Base-by-base conservation (phyloP, 768 basidiomycete genomes). In the Pisolithus albus region DNA sequence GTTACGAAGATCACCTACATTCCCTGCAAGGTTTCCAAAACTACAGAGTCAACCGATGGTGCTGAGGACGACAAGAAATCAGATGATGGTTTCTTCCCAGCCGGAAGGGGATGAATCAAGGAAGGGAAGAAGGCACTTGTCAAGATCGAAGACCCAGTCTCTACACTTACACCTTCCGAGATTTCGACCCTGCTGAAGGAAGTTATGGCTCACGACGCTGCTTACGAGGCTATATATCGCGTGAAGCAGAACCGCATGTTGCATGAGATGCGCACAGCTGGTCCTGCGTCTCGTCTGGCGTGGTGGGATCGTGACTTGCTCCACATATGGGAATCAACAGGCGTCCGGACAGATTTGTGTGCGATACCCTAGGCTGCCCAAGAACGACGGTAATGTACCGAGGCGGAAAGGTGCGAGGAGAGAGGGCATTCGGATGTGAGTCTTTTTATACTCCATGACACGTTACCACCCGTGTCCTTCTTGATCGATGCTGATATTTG, bases 341-440 rank as follows among this genome's bases (percentile, higher is more conserved):
- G 42, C 60, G 65, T 5, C 63, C 61, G 3, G 65, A 67, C 59
- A 64, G 63, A 44, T 81, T 88, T 61, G 78, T 52, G 75, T 81
- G 32, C 58, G 77, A 19, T 82, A 80, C 69, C 79, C 81, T 37
- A 70, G 69, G 73, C 77, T 70, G 70, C 75, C 41, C 56, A 69
- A 60, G 56, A 56, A 42, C 1, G 65, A 59, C 23, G 57, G 50
- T 38, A 61, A 47, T 54, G 63, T 63, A 51, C 70, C 73, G 59
- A 70, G 75, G 57, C 75, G 72, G 62, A 82, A 82, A 64, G 67
- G 70, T 11, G 76, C 78, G 19, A 78, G 72, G 60, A 73, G 85
- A 46, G 86, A 88, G 62, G 86, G 86, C 19, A 66, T 91, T 60
- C 81, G 75, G 65, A 73, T 91, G 89, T 93, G 62, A 73, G 88